A percentile compares a stretch with the other conserved stretches of the same genome.
phyloP scores from a whole-genome alignment of 345 rosid species.

The Euclidium syriacum region DNA sequence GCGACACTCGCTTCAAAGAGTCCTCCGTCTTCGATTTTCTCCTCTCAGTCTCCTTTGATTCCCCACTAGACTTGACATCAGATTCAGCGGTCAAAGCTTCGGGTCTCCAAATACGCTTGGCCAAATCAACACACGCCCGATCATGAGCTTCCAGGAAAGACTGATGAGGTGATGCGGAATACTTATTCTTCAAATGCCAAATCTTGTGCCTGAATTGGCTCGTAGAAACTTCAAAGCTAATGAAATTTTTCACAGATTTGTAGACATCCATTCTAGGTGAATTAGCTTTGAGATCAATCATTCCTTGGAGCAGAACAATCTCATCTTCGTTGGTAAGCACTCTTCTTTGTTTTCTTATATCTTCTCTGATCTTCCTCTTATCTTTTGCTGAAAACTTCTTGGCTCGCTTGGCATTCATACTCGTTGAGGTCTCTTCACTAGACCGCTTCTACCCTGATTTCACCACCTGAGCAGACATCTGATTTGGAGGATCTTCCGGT shows the following conservation, averaged over 20 bases:
- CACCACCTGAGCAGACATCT: too few species aligned
- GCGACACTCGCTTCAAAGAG: background rate
- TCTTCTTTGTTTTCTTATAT: conserved; percentile 29
- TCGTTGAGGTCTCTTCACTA: background rate
- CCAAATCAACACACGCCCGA: conserved; percentile 9
- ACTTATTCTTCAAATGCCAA: conserved; percentile 30
- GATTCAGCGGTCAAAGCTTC: background rate
- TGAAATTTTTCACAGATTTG: conserved; percentile 15
- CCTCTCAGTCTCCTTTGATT: background rate
- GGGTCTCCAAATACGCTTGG: conserved; percentile 30
- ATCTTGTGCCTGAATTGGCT: conserved; percentile 34
- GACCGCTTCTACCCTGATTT: conserved; percentile 4
- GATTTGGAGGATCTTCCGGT: too few species aligned
- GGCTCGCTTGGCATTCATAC: background rate
- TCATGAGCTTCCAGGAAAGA: conserved; percentile 29
- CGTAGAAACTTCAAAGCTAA: conserved; percentile 24
- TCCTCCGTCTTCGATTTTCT: background rate
- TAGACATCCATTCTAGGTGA: conserved; percentile 22
- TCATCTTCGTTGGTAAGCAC: conserved; percentile 43
- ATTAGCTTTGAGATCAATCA: conserved; percentile 23
- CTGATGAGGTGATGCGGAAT: too few species aligned
- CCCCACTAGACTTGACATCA: background rate
- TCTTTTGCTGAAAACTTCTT: background rate
- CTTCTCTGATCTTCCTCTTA: background rate
- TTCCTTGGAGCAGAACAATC: conserved; percentile 28